Base-by-base conservation (phyloP, 1,139 yeast species). In the Hansenula lynferdii region DNA sequence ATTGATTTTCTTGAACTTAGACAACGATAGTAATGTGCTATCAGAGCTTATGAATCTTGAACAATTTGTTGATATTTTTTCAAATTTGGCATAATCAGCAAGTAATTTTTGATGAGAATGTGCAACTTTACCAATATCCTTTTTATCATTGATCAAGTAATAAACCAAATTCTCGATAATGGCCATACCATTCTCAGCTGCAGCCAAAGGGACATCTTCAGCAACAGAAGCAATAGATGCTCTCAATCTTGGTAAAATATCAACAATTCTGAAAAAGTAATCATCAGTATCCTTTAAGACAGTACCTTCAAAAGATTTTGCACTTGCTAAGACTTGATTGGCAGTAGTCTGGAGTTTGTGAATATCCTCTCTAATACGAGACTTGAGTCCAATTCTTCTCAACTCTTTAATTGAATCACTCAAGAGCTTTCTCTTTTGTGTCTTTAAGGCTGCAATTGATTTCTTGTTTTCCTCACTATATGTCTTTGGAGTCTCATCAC, bases 331-430 rank as follows among this genome's bases (percentile, higher is more conserved):
- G 24, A 90, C 70, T 27, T 73, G 60, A 34, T 80, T 80, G 6
- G 85, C 75, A 6, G 85, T 72, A 0, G 77, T 65, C 57, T 86
- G 89, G 4, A 73, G 64, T 18, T 70, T 72, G 38, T 76, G 72
- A 17, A 82, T 75, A 47, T 85, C 90, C 7, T 81, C 70, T 42
- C 82, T 77, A 31, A 80, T 70, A 30, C 75, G 75, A 5, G 81
- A 67, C 50, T 77, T 84, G 48, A 92, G 61, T 1, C 98, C 98
- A 54, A 85, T 75, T 44, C 80, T 66, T 56, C 80, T 76, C 39
- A 90, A 64, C 48, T 85, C 94, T 45, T 79, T 77, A 44, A 92
- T 61, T 0, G 90, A 75, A 43, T 83, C 87, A 61, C 94, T 84
- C 42, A 92, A 64, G 11, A 87, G 62, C 49, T 83, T 85, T 45